Percentiles rank a stretch among this genome's conserved stretches.
phyloP scores from a whole-genome alignment of 2,329 filamentous ascomycete species.

The Botrytis cinerea region DNA sequence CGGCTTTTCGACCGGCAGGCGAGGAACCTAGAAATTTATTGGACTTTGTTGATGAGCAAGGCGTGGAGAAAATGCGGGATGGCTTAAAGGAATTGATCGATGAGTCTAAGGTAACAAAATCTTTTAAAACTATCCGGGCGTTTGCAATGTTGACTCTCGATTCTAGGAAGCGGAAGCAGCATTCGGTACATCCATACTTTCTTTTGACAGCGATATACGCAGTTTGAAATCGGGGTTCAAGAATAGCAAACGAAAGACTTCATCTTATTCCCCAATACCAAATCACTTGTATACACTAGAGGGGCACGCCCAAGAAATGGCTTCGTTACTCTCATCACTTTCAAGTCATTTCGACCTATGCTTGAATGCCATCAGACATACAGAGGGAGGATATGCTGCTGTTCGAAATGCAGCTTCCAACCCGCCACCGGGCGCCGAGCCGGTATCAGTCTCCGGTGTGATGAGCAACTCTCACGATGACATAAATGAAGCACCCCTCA shows the following conservation, averaged over 20 bases:
- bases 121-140: neutral
- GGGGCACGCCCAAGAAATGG: constrained; percentile 76
- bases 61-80: constrained; percentile 65
- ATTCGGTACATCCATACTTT: constrained; percentile 67
- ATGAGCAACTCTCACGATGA: constrained; percentile 55
- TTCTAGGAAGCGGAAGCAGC: constrained; percentile 63
- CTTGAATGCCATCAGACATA: constrained; percentile 86
- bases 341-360: constrained; percentile 92
- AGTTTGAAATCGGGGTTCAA: constrained; percentile 54
- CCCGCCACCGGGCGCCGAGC: constrained; percentile 50
- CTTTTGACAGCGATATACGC: constrained; percentile 74
- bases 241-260: constrained; percentile 40
- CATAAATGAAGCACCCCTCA: constrained; percentile 64
- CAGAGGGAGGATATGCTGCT: constrained; percentile 75
- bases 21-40: constrained; percentile 64
- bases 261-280: constrained; percentile 45
- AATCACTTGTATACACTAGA: constrained; percentile 47
- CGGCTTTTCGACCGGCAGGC: constrained; percentile 59
- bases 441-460: constrained; percentile 66
- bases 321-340: constrained; percentile 74
- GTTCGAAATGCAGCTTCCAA: constrained; percentile 68
- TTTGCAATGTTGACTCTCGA: neutral
- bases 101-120: constrained; percentile 60
- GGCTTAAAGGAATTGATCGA: constrained; percentile 71
- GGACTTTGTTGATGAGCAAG: constrained; percentile 75